Base-by-base conservation (phyloP, 1,284 basidiomycete genomes). In the Trichosporon sp. region DNA sequence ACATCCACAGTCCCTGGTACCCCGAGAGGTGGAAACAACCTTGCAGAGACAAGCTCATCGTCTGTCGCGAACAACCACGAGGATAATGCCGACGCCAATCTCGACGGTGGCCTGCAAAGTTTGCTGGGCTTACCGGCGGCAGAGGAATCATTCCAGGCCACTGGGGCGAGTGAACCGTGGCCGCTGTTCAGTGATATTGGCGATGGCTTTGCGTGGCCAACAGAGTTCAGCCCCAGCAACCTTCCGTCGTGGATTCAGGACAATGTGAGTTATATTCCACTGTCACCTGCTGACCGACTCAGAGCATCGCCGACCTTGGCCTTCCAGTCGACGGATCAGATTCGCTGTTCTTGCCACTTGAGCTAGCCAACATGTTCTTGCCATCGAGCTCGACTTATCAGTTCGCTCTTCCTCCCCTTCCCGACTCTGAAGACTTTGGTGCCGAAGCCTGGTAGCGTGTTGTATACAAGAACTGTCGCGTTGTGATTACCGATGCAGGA, bases 241-340 rank as follows among this genome's bases (percentile, higher is more conserved):
- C 76, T 81, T 12, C 83, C 82, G 3, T 77, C 80, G 3, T 84
- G 82, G 81, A 75, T 83, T 68, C 88, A 90, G 64, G 89, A 89
- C 26, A 89, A 90, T 61, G 90, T 94, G 82, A 91, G 89, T 80
- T 8, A 5, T 4, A 26, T n/a, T 10, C 37, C 2, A 2, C 7
- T 31, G 26, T 26, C 26, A 26, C 26, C 26, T 26, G 26, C 26
- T 26, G 26, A 26, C 26, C 26, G 26, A 26, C 66, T 43, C 82
- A 94, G 92, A 94, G 89, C 79, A 85, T 94, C 74, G 90, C 91
- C 21, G 93, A 96, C 81, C 89, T 96, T 5, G 93, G 93, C 16
- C 85, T 95, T 65, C 93, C 93, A n/a, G 87, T 90, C 61, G 94
- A 94, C 77, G 93, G 93, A 63, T 92, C 91, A 4, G 93, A 96